Base-by-base conservation (phyloP, 2,329 filamentous ascomycete species). In the Aspergillus nomiae region DNA sequence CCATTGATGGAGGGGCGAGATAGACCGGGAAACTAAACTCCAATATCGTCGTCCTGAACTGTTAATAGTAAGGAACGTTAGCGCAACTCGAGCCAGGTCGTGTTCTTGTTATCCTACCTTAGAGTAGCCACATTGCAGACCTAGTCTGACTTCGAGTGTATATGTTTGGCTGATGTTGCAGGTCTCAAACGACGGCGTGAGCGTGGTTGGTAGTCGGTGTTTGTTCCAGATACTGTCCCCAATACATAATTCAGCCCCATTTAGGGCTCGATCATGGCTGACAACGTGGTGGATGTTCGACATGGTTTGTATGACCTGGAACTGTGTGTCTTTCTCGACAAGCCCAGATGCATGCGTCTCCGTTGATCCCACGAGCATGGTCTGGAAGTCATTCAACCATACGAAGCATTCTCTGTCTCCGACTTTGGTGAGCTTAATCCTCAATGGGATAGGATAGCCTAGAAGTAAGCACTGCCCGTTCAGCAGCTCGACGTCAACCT, bases 361-460 rank as follows among this genome's bases (percentile, higher is more conserved):
- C 12, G 67, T 70, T 7, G 53, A 66, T 56, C 70, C 68, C 6
- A 69, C 43, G 14, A 70, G 58, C 68, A 70, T 66, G 8, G 67
- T 58, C 24, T 70, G 69, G 24, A 70, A 70, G 30, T 64, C 63
- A 30, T 61, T 58, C 19, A 70, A 24, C 3, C 53, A 30, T 36
- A 67, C 28, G n/a, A 34, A 28, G 34, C 58, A 58, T 2, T 21
- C 10, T 19, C 46, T 10, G 8, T 51, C 34, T 10, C 34, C 50
- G 24, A 63, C 38, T 24, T 63, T 64, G 0, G 54, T 63, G 5
- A 70, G 16, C 10, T 61, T 38, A 16, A 70, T 61, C 1, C n/a
- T 46, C 7, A 70, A 56, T 11, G 68, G 62, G 8, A 70, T 63
- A 3, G 63, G 55, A 9, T 60, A 41, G 8, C 59, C 55, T 1